Conservation (phyloP, 352 stramenopile genomes). For the Globisporangium barbulae region DNA sequence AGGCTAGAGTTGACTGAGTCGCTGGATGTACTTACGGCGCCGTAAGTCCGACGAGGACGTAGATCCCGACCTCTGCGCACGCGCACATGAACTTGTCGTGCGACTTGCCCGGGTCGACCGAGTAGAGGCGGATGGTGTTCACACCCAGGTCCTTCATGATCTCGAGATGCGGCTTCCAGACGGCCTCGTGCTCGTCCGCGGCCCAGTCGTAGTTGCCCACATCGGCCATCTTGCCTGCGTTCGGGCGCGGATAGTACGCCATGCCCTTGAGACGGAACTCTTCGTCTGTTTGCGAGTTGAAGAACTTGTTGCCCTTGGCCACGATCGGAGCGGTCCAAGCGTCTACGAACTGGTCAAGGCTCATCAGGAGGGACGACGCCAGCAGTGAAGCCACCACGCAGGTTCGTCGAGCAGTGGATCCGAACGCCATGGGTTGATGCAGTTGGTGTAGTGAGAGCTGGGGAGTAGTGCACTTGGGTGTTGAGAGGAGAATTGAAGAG, state of each 20-base stretch:
- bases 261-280: slow-evolving; percentile 69
- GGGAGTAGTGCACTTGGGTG: neutral
- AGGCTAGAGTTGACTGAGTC: too few relatives aligned
- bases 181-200: slow-evolving; percentile 48
- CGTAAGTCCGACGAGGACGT: slow-evolving; percentile 61
- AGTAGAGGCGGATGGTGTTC: slow-evolving; percentile 69
- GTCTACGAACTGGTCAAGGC: neutral
- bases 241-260: slow-evolving; percentile 62
- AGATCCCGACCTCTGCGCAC: slow-evolving; percentile 62
- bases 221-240: slow-evolving; percentile 43
- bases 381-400: slow-evolving; percentile 5
- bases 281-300: slow-evolving; percentile 45
- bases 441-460: neutral
- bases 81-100: slow-evolving; percentile 85
- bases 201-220: slow-evolving; percentile 66
- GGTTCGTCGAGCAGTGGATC: slow-evolving; percentile 2
- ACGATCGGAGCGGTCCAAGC: slow-evolving; percentile 22
- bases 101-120: slow-evolving; percentile 47
- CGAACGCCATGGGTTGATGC: slow-evolving; percentile 8
- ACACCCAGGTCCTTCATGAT: slow-evolving; percentile 52
- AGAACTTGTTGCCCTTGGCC: slow-evolving; percentile 69
- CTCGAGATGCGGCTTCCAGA: slow-evolving; percentile 54
- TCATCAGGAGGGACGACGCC: neutral
- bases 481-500: neutral
- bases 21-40: slow-evolving; percentile 30